Evolutionary conservation across 768 basidiomycete species (phyloP), one percentile per base, ranked within the genome.

Genomic region (Serendipita indica): DNA sequence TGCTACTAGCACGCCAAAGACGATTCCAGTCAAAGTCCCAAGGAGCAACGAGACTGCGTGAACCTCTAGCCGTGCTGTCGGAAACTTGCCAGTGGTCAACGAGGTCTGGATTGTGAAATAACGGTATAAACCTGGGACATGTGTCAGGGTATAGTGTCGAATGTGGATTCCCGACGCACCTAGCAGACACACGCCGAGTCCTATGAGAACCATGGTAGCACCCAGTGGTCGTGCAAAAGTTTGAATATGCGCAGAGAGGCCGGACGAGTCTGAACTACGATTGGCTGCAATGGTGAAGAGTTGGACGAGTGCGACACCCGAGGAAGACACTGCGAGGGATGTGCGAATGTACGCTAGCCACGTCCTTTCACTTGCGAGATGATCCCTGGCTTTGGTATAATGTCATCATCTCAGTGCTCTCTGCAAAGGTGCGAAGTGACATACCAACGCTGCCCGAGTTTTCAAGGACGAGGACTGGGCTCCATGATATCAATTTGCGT

Each of bases 331-430:
- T 1, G 79, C 75, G 46, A 83, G 70, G 64, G 80, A 81, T 2
- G 81, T 83, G n/a, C 81, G 73, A 52, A 80, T 71, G 62, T 82
- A 83, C 12, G 81, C 80, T 34, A 83, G 69, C 63, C 79, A 82
- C 1, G 81, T 82, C 46, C 81, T 71, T 63, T 83, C 81, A 14
- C 75, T 78, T 1, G 81, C 81, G 0, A 83, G 70, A 63, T 83
- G 81, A 63, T 83, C 81, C 7, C 81, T 74, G 5, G 81, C 81
- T 65, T 16, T 20, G 6, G 16, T 14, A 13, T 33, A 30, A 46
- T 13, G n/a, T 54, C 10, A 25, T 43, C n/a, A 39, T 10, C 25
- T 10, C 33, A 33, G 43, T 22, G 10, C 37, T 20, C 34, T n/a
- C 39, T n/a, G 3, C 16, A n/a, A 37, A 25, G 10, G 20, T 35